Evolutionary conservation across 306 rosid species (phyloP), one percentile per base, ranked within the genome.

Genomic region (Castanea mollissima): DNA sequence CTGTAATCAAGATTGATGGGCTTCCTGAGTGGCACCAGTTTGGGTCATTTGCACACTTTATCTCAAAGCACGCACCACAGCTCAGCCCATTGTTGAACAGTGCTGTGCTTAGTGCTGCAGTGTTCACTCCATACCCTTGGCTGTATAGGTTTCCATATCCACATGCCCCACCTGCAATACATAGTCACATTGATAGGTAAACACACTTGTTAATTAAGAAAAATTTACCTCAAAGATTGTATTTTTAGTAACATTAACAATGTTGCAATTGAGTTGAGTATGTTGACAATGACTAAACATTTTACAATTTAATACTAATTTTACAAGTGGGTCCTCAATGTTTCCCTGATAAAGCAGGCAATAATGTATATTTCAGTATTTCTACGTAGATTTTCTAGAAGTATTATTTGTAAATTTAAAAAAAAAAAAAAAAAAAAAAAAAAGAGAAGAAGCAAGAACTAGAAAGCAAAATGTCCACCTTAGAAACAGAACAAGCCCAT

Each of bases 131-230:
- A 55, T 95, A 95, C 5, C 99, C 99, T 75, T 95, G 99, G 84
- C 99, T 95, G 88, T 95, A 95, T 5, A 95, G 78, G 74, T 95
- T 95, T 0, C 99, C 99, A n/a, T 92, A 95, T 56, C 99, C 99
- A 65, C 99, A 95, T 52, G 99, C 99, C 46, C 99, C 99, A 1
- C 99, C 99, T 94, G 73, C 46, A 41, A 11, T 8, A 8, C 12
- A 8, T 11, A 8, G 46, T 41, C 46, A 41, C 46, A 41, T 41
- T 41, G 11, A 41, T 8, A 41, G 11, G 46, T 8, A 8, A 2
- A 35, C 44, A 35, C 44, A 38, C 11, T 38, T 38, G 46, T 41
- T 41, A 41, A 41, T 41, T 8, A 41, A 41, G 46, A 41, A 41
- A 41, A 41, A 7, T 38, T 38, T 41, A 49, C 54, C 54, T 3